Base-by-base conservation (phyloP, 2,329 filamentous ascomycete genomes). In the Arthrobotrys musiformis region DNA sequence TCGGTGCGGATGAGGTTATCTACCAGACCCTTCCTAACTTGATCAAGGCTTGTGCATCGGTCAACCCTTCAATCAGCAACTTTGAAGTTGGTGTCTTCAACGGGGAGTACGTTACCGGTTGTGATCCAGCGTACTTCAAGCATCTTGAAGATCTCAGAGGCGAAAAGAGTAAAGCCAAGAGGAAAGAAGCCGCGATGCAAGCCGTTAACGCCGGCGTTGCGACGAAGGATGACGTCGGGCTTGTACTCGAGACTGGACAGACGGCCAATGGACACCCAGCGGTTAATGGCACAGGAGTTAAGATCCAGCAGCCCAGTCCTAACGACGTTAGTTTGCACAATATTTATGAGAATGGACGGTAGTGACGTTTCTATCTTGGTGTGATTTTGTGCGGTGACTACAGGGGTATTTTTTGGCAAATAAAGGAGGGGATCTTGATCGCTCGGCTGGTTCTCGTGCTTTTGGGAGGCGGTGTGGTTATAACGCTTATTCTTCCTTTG, bases 11-110 rank as follows among this genome's bases (percentile, higher is more conserved):
- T 79, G 89, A 88, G 61, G 90, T 97, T 52, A 90, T 94, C 76
- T 93, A 90, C 82, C 91, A 93, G 81, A 89, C 87, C 15, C 87
- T 98, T 0, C 87, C 90, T 0, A 94, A 96, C 81, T 86, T 98
- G n/a, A 90, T 91, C 82, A 89, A 87, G 30, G 90, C 93, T 0
- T 97, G 94, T 82, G 87, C 90, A 1, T 90, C 93, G 79, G 88
- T 92, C 2, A 84, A 88, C 77, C 85, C 85, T 35, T 82, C 88
- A 80, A 86, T 86, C 7, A 85, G 88, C 79, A 86, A 90, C 68
- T 97, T 97, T 80, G 94, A 98, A 82, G 90, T 96, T 1, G 94
- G 94, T 66, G 94, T 97, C 7, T 97, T 98, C 85, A 93, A 90
- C 82, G 94, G 94, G 52, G 89, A 90, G 79, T 97, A 97, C 83